Evolutionary conservation across 345 rosid species (phyloP).

Genomic region (Salix udensis): DNA sequence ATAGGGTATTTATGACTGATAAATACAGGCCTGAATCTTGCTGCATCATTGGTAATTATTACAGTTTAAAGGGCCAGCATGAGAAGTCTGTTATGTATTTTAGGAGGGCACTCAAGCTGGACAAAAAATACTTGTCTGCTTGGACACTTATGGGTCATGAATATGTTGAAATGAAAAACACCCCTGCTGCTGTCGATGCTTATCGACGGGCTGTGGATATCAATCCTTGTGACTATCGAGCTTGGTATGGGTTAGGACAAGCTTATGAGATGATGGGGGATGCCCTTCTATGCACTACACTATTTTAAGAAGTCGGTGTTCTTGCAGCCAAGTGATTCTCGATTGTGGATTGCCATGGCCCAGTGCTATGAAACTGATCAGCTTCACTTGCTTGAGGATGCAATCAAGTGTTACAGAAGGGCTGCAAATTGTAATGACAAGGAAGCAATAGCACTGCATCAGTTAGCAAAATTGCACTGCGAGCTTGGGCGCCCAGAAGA

Average conservation of each 20-base stretch:
- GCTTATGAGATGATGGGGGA: constrained; percentile 92
- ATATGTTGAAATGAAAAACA: constrained; percentile 94
- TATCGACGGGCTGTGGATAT: constrained; percentile 93
- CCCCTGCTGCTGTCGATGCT: constrained; percentile 94
- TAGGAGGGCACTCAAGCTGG: constrained; percentile 91
- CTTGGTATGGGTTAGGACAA: constrained; percentile 97
- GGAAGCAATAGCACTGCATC: constrained; percentile 88
- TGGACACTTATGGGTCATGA: constrained; percentile 99
- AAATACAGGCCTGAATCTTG: constrained; percentile 96
- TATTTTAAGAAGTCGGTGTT: constrained; percentile 86
- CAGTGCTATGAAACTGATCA: constrained; percentile 85
- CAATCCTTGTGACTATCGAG: constrained; percentile 81
- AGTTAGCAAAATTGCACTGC: constrained; percentile 69
- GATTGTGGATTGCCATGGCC: constrained; percentile 98
- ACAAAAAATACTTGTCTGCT: constrained; percentile 82
- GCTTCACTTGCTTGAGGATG: constrained; percentile 87
- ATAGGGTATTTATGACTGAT: constrained; percentile 77
- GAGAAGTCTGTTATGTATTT: constrained; percentile 90
- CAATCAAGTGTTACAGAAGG: constrained; percentile 86
- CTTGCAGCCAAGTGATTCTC: constrained; percentile 86
- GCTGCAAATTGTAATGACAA: constrained; percentile 77
- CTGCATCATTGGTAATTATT: constrained; percentile 91
- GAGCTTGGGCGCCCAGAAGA: constrained; percentile 72
- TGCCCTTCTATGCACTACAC: constrained; percentile 93
- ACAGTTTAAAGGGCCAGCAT: constrained; percentile 95